These are phyloP conservation scores for Fusarium anguioides DNA, from an alignment of 2,329 filamentous ascomycete genomes.

Conservation along the genomic window DNA sequence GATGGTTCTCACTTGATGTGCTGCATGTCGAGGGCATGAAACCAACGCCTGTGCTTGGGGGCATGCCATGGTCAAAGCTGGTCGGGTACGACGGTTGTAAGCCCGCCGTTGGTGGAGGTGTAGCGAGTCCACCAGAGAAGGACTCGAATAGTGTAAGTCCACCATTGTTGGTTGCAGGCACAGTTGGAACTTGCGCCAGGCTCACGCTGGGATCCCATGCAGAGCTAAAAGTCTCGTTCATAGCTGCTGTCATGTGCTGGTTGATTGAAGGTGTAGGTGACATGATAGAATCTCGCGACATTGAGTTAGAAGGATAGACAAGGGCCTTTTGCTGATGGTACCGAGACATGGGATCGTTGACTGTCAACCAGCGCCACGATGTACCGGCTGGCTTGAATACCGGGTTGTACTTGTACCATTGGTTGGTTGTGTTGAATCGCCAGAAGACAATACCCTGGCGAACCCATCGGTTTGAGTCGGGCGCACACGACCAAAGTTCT, in stretches of 20 bases:
- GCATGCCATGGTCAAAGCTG: constrained; percentile 57
- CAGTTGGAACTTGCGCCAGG: constrained; percentile 50
- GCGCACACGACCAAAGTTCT: constrained; percentile 69
- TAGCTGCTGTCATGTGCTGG: constrained; percentile 64
- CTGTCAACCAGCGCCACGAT: constrained; percentile 71
- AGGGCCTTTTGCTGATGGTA: constrained; percentile 64
- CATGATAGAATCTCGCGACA: constrained; percentile 60
- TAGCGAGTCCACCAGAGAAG: constrained; percentile 65
- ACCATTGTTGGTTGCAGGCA: constrained; percentile 49
- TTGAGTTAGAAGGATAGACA: constrained; percentile 50
- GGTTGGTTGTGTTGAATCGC: constrained; percentile 67
- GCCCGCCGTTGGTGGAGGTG: constrained; percentile 66
- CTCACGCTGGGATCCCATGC: constrained; percentile 57
- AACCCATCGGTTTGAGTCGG: constrained; percentile 61
- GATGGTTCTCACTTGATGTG: constrained; percentile 44
- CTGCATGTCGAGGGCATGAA: constrained; percentile 48
- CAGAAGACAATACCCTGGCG: constrained; percentile 71
- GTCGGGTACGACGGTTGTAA: constrained; percentile 60
- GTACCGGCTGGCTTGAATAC: constrained; percentile 65
- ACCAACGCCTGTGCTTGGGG: constrained; percentile 44
- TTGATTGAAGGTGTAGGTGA: constrained; percentile 62
- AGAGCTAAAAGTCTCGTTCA: constrained; percentile 67
- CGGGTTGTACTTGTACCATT: constrained; percentile 62
- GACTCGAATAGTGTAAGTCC: constrained; percentile 59
- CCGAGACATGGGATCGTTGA: constrained; percentile 68